Evolutionary conservation across 2,329 filamentous ascomycete genomes (phyloP).

Genomic region (Xylariaceae sp.): DNA sequence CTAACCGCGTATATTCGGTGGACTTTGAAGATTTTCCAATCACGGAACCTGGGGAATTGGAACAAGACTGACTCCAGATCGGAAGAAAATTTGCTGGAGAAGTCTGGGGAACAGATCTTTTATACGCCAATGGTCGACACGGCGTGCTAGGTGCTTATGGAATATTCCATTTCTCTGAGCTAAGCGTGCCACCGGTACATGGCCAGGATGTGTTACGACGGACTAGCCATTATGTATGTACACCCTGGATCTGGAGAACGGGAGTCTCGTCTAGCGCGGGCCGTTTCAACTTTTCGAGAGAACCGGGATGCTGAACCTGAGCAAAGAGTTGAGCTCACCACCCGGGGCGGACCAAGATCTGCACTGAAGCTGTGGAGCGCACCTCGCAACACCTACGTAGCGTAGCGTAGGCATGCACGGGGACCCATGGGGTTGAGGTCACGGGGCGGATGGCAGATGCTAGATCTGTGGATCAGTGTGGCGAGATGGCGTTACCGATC

Average conservation of each 20-base stretch:
- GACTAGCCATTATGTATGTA: neutral
- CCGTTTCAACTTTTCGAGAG: neutral
- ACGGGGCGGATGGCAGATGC: neutral
- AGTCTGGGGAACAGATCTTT: slow-evolving; percentile 16
- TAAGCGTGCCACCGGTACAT: neutral
- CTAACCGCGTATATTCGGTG: neutral
- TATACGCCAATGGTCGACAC: slow-evolving; percentile 7
- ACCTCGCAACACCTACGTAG: neutral
- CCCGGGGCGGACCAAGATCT: neutral
- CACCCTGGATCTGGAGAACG: neutral
- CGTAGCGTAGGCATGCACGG: neutral
- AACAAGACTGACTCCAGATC: slow-evolving; percentile 11
- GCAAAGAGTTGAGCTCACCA: neutral
- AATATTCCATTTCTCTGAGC: slow-evolving; percentile 1
- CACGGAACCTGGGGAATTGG: slow-evolving; percentile 5
- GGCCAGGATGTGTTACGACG: neutral
- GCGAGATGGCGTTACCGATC: neutral
- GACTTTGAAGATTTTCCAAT: neutral
- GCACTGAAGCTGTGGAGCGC: neutral
- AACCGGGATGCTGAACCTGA: neutral
- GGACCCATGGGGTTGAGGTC: neutral
- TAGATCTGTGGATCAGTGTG: neutral
- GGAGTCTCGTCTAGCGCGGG: neutral
- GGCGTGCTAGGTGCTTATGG: neutral
- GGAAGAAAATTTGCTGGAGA: slow-evolving; percentile 7